Conservation (phyloP, 306 rosid species). For the cucumber (Cucumis sativus) region DNA sequence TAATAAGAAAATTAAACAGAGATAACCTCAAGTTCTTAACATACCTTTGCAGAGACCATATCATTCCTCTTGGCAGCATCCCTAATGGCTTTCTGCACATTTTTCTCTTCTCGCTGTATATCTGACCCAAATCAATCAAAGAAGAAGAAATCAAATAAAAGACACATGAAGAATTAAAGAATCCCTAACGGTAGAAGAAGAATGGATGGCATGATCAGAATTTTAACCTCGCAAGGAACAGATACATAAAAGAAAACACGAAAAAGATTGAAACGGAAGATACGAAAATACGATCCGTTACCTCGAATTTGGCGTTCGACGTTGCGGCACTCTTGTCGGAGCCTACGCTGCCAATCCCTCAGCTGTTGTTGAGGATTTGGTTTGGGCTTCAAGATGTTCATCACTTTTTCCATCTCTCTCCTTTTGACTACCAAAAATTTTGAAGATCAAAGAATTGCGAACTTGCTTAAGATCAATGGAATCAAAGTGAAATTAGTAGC, state of each 20-base stretch:
- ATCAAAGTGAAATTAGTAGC: neutral
- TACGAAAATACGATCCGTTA: neutral
- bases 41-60: conserved; percentile 94
- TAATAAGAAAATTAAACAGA: neutral
- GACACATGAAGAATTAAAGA: neutral
- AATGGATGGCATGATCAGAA: neutral
- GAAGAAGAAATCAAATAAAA: conserved; percentile 10
- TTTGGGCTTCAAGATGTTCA: conserved; percentile 61
- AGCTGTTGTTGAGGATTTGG: conserved; percentile 54
- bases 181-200: neutral
- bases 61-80: conserved; percentile 96
- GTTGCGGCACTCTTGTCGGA: conserved; percentile 86
- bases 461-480: neutral
- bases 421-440: neutral
- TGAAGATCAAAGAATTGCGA: neutral
- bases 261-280: neutral
- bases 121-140: conserved; percentile 23
- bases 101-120: conserved; percentile 79
- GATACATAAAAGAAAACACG: neutral
- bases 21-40: too few relatives aligned
- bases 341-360: conserved; percentile 81
- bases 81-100: conserved; percentile 73
- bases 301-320: conserved; percentile 92
- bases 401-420: conserved; percentile 54
- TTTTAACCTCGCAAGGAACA: neutral